Evolutionary conservation across 352 stramenopile species (phyloP).

Genomic region (Phytophthora palmivora): DNA sequence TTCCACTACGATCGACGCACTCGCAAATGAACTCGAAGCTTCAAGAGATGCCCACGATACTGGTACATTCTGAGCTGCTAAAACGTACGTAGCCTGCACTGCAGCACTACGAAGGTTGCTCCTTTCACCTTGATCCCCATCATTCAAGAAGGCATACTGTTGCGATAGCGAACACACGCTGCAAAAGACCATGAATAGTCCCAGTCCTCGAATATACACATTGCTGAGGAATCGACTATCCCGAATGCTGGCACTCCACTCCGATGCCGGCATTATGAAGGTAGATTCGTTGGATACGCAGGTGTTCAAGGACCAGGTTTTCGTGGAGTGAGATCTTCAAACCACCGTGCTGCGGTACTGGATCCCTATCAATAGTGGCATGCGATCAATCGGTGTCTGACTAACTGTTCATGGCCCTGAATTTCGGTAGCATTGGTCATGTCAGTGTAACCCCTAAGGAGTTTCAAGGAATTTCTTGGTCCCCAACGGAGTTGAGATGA

Average conservation of each 20-base stretch:
- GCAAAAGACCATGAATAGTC: conserved; percentile 35
- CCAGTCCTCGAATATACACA: conserved; percentile 43
- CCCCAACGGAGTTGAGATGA: conserved; percentile 3
- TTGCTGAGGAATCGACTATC: conserved; percentile 48
- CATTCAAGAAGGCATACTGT: conserved; percentile 34
- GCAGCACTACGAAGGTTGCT: conserved; percentile 15
- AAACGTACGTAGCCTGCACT: conserved; percentile 5
- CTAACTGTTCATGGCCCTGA: conserved; percentile 6
- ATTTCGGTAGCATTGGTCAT: too few species aligned
- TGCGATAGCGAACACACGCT: conserved; percentile 36
- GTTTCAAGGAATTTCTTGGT: conserved; percentile 13
- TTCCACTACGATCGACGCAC: conserved; percentile 2
- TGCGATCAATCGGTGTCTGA: conserved; percentile 12
- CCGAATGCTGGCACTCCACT: conserved; percentile 30
- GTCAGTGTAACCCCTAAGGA: conserved; percentile 13
- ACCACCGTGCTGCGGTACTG: not conserved
- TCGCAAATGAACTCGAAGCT: conserved; percentile 13
- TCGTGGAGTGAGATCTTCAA: conserved; percentile 14
- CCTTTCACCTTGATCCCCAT: conserved; percentile 4
- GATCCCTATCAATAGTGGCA: conserved; percentile 28
- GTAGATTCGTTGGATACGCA: conserved; percentile 32
- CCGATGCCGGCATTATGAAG: conserved; percentile 22
- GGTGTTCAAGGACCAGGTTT: conserved; percentile 25
- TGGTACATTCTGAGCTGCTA: conserved; percentile 18
- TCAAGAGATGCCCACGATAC: conserved; percentile 14